phyloP scores from a whole-genome alignment of 352 stramenopile species.

The Globisporangium nunn region DNA sequence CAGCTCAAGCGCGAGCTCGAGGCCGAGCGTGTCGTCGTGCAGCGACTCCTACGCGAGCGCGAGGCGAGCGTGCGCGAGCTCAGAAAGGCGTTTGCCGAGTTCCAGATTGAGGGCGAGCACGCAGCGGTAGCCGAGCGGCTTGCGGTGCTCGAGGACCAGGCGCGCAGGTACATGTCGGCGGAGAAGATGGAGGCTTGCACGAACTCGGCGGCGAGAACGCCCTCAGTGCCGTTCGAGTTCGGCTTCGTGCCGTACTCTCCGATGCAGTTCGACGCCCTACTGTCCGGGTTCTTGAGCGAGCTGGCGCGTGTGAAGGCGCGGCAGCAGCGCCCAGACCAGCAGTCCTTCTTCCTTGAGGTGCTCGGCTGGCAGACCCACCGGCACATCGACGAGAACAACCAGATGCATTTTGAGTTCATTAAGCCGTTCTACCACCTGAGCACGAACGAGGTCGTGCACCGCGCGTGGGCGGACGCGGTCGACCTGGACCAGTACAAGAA shows the following conservation, averaged over 20 bases:
- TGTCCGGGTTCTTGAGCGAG: constrained; percentile 16
- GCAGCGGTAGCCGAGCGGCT: constrained; percentile 20
- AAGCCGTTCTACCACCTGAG: constrained; percentile 24
- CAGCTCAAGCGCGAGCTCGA: constrained; percentile 21
- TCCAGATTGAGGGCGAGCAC: constrained; percentile 9
- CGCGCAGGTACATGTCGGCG: not conserved
- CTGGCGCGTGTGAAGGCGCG: constrained; percentile 15
- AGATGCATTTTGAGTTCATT: constrained; percentile 35
- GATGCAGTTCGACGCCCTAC: constrained; percentile 5
- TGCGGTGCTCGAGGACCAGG: constrained; percentile 19
- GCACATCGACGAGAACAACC: constrained; percentile 23
- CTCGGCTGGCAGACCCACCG: constrained; percentile 30
- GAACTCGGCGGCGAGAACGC: no score
- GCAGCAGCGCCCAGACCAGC: not conserved
- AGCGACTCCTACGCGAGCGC: not conserved
- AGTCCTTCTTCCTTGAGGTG: constrained; percentile 15
- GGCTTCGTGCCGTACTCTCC: constrained; percentile 17
- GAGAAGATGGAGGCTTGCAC: no score
- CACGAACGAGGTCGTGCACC: constrained; percentile 16
- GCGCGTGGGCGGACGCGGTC: constrained; percentile 21
- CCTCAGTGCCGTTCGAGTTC: constrained; percentile 5
- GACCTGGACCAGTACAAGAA: constrained; percentile 17
- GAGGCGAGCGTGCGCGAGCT: not conserved
- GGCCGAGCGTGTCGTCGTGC: constrained; percentile 9
- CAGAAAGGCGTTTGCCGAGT: no score